Conservation (phyloP, 2,329 filamentous ascomycete genomes). For the Myriangium duriaei region DNA sequence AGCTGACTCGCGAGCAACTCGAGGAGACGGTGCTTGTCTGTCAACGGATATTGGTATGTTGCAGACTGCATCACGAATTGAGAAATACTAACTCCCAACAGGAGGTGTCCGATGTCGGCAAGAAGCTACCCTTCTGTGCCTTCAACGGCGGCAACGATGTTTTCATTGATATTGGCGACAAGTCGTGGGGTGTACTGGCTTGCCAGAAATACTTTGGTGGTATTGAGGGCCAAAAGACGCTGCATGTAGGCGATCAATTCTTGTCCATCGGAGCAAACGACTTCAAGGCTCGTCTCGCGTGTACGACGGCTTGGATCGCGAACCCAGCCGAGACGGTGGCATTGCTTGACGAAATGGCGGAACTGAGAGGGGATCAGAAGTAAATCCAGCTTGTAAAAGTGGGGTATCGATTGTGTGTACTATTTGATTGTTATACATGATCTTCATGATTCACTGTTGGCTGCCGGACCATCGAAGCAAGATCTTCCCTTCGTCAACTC, state of each 20-base stretch:
- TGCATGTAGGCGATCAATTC: constrained; percentile 95
- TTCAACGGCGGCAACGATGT: constrained; percentile 98
- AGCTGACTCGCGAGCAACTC: constrained; percentile 68
- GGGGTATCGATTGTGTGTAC: too few relatives aligned
- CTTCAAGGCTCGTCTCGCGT: constrained; percentile 86
- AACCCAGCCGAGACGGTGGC: constrained; percentile 83
- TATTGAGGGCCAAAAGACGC: constrained; percentile 62
- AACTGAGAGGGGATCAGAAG: constrained; percentile 15
- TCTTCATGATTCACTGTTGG: too few relatives aligned
- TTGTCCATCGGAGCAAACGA: constrained; percentile 90
- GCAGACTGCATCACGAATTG: not conserved
- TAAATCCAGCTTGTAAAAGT: too few relatives aligned
- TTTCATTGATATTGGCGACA: constrained; percentile 97
- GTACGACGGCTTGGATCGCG: constrained; percentile 94
- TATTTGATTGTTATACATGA: too few relatives aligned
- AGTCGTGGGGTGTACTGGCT: constrained; percentile 85
- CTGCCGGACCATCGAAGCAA: too few relatives aligned
- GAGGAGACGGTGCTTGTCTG: constrained; percentile 94
- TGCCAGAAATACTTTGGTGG: constrained; percentile 83
- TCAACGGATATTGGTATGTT: constrained; percentile 61
- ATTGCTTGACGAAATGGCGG: constrained; percentile 67
- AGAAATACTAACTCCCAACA: constrained; percentile 13
- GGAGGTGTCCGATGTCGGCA: constrained; percentile 62
- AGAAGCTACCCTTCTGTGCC: constrained; percentile 75
- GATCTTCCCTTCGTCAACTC: too few relatives aligned